phyloP scores from a whole-genome alignment of 1,284 basidiomycete genomes.

The Puccinia novopanici region DNA sequence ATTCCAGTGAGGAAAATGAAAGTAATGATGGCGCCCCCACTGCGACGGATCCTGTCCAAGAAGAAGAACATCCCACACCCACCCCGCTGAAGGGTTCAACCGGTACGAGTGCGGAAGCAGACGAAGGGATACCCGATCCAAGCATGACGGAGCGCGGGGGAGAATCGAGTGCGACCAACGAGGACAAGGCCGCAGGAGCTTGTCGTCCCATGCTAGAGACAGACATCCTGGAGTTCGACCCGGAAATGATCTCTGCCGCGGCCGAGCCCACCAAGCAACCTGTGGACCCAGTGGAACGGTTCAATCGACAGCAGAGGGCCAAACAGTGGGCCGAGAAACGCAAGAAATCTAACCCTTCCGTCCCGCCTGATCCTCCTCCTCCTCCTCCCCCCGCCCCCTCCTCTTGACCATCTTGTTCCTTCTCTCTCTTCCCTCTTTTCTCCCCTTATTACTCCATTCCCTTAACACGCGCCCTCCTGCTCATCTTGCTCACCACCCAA shows the following conservation, averaged over 20 bases:
- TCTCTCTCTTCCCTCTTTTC: background rate
- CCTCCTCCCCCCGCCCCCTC: background rate
- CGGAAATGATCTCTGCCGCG: background rate
- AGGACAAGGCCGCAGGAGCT: too few species aligned
- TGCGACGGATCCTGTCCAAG: background rate
- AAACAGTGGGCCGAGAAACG: slow-evolving; percentile 15
- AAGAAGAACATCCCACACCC: background rate
- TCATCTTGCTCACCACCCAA: too few species aligned
- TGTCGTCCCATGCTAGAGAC: too few species aligned
- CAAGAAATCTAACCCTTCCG: background rate
- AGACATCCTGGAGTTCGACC: too few species aligned
- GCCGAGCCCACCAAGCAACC: background rate
- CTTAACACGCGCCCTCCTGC: too few species aligned
- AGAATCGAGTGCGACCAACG: too few species aligned
- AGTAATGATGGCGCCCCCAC: background rate
- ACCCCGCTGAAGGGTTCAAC: too few species aligned
- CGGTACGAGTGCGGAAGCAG: too few species aligned
- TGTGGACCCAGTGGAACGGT: slow-evolving; percentile 11
- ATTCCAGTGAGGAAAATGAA: slow-evolving; percentile 39
- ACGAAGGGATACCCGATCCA: too few species aligned
- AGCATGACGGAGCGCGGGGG: too few species aligned
- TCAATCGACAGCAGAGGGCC: slow-evolving; percentile 14
- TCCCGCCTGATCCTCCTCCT: too few species aligned
- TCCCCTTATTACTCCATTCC: too few species aligned
- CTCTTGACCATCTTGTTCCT: background rate